Percentiles rank a stretch among this genome's conserved stretches.
Evolutionary conservation across 1,284 basidiomycete genomes (phyloP).

Genomic region (Malassezia furfur): DNA sequence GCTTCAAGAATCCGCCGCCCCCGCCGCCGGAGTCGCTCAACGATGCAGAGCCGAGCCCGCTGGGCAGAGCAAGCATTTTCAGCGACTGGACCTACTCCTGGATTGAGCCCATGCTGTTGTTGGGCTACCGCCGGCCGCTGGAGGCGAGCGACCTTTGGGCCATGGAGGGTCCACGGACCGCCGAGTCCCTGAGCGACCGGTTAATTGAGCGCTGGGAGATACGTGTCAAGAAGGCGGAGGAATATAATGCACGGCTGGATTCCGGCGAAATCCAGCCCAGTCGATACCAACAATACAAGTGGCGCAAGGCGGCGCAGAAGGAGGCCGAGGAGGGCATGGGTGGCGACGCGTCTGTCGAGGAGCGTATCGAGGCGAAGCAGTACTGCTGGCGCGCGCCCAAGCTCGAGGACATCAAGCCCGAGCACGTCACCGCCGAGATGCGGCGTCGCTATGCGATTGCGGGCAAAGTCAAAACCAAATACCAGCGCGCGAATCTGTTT

Average conservation of each 20-base stretch:
- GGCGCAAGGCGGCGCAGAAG: constrained; percentile 52
- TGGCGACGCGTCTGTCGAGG: constrained; percentile 22
- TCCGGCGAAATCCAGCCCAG: constrained; percentile 60
- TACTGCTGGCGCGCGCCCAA: constrained; percentile 22
- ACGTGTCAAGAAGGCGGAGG: constrained; percentile 56
- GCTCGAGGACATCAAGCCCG: constrained; percentile 5
- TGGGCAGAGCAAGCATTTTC: constrained; percentile 54
- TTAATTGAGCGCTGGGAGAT: constrained; percentile 60
- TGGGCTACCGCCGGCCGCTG: constrained; percentile 66
- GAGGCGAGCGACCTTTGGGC: constrained; percentile 76
- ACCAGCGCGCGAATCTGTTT: constrained; percentile 57
- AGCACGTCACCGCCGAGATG: neutral
- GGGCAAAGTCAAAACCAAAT: constrained; percentile 21
- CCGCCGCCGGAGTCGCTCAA: constrained; percentile 52
- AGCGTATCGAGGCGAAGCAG: constrained; percentile 24
- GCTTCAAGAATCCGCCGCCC: constrained; percentile 34
- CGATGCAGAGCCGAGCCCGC: constrained; percentile 54
- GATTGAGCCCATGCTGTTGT: constrained; percentile 62
- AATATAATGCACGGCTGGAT: constrained; percentile 62
- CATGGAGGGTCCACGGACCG: constrained; percentile 56
- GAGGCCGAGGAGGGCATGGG: constrained; percentile 7
- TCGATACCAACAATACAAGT: constrained; percentile 54
- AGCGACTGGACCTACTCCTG: constrained; percentile 59
- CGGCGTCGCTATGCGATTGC: neutral
- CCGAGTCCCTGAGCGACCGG: constrained; percentile 56